These are phyloP conservation scores for Mycena belliarum DNA, from an alignment of 768 basidiomycete species.

Conservation along the genomic window DNA sequence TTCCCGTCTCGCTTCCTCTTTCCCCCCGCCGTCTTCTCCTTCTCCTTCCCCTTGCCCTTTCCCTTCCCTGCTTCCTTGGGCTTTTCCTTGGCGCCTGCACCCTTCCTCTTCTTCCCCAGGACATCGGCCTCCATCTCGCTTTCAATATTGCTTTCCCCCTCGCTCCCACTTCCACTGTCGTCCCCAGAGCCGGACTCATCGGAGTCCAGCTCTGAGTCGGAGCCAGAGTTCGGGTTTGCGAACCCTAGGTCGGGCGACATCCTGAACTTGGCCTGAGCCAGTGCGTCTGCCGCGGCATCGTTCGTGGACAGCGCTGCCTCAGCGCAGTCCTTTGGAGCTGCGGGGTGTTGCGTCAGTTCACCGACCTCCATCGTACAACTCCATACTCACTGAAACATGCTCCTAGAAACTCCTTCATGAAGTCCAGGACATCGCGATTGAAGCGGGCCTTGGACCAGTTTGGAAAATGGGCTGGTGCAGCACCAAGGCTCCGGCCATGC, in stretches of 20 bases:
- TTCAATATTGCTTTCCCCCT: not conserved
- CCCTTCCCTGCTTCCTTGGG: not conserved
- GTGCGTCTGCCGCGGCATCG: not conserved
- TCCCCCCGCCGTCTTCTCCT: not conserved
- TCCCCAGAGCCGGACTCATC: too few species aligned
- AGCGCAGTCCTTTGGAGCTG: not conserved
- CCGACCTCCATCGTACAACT: not conserved
- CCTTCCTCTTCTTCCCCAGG: not conserved
- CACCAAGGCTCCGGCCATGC: not conserved
- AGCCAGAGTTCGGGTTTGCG: not conserved
- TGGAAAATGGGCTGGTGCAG: not conserved
- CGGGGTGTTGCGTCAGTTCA: not conserved
- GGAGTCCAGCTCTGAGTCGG: not conserved
- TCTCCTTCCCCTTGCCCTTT: not conserved
- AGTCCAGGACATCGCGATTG: not conserved
- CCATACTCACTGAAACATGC: not conserved
- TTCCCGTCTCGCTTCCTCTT: not conserved
- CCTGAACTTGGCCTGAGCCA: not conserved
- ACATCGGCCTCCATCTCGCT: not conserved
- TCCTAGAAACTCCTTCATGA: not conserved
- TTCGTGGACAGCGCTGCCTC: not conserved
- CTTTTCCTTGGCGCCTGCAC: not conserved
- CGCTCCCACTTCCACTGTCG: too few species aligned
- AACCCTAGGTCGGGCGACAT: not conserved
- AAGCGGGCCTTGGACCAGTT: not conserved